These are phyloP conservation scores for Chytriomyces sp. DNA, from an alignment of 192 early-diverging fungal species.

Conservation along the genomic window DNA sequence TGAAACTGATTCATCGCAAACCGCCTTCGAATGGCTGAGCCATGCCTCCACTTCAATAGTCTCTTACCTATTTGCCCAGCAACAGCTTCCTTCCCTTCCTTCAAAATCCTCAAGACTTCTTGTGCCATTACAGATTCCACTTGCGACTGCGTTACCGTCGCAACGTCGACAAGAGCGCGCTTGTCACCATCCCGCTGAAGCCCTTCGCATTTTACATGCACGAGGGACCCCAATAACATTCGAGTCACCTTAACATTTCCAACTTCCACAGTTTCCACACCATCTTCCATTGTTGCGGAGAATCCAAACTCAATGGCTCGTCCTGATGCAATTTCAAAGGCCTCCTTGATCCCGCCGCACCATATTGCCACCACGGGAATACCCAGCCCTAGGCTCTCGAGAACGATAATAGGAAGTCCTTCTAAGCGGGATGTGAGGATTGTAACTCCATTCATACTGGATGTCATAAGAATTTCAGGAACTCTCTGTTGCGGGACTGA, in stretches of 20 bases:
- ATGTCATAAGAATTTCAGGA: not conserved
- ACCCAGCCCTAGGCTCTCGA: conserved; percentile 30
- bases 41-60: too few relatives aligned
- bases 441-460: conserved; percentile 13
- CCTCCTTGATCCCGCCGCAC: conserved; percentile 32
- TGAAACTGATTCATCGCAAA: too few relatives aligned
- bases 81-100: not conserved
- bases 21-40: too few relatives aligned
- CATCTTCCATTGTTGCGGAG: not conserved
- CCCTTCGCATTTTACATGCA: not conserved
- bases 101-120: conserved; percentile 13
- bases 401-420: conserved; percentile 31
- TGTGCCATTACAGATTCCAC: conserved; percentile 20
- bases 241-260: not conserved
- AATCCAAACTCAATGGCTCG: not conserved
- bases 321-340: not conserved
- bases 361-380: conserved; percentile 32
- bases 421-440: conserved; percentile 33
- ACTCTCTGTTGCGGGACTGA: not conserved
- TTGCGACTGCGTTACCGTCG: not conserved
- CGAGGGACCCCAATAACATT: not conserved
- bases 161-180: not conserved
- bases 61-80: too few relatives aligned
- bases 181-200: not conserved
- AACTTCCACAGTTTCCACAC: conserved; percentile 1